phyloP scores from a whole-genome alignment of 352 stramenopile genomes.

The Phytophthora pinifolia region DNA sequence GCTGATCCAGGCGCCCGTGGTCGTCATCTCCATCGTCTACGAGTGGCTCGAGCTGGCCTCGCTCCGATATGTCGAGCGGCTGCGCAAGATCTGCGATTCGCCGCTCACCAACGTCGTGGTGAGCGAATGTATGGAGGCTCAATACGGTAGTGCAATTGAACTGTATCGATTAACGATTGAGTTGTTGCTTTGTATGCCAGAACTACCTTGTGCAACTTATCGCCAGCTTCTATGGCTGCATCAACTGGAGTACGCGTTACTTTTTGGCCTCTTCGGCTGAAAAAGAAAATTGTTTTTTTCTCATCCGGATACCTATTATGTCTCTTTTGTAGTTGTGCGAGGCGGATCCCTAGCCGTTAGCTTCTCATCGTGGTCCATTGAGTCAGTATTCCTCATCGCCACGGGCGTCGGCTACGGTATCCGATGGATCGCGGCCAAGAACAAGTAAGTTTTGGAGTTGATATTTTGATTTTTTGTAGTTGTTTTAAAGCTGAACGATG shows the following conservation, averaged over 20 bases:
- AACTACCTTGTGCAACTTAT: conserved; percentile 82
- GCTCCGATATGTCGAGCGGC: conserved; percentile 59
- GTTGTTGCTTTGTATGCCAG: conserved; percentile 27
- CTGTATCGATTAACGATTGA: background rate
- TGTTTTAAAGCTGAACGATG: background rate
- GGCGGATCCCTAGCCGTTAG: conserved; percentile 64
- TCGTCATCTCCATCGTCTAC: conserved; percentile 71
- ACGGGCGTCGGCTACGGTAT: conserved; percentile 69
- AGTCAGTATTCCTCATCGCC: conserved; percentile 73
- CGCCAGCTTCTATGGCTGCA: conserved; percentile 76
- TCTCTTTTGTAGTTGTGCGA: conserved; percentile 52
- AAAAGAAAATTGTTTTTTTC: conserved; percentile 1
- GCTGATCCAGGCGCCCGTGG: conserved; percentile 70
- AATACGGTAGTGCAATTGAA: background rate
- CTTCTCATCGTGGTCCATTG: conserved; percentile 82
- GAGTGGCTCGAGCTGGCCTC: conserved; percentile 81
- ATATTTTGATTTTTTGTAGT: conserved; percentile 4
- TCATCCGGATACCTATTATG: background rate
- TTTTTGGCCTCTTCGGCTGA: conserved; percentile 15
- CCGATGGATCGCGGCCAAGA: conserved; percentile 78
- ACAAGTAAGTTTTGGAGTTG: conserved; percentile 57
- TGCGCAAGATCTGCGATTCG: conserved; percentile 68
- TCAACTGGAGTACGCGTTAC: conserved; percentile 74
- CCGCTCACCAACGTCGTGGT: conserved; percentile 71
- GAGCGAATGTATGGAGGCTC: conserved; percentile 3